Evolutionary conservation across 2,329 filamentous ascomycete species (phyloP).

Genomic region (Fusarium sp.): DNA sequence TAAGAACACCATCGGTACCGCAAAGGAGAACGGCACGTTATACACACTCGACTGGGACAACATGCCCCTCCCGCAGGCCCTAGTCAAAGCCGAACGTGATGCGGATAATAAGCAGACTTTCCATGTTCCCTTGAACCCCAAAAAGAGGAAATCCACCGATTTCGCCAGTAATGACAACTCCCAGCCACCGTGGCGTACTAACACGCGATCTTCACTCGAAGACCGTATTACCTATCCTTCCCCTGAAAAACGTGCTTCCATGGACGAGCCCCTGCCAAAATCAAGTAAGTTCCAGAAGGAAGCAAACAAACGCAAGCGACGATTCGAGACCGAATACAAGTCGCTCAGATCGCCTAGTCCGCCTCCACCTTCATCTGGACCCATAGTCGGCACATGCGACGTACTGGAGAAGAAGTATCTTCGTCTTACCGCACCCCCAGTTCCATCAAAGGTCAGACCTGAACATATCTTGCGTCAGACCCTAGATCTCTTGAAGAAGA

Average conservation of each 20-base stretch:
- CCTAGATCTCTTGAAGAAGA: slow-evolving; percentile 89
- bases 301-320: slow-evolving; percentile 88
- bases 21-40: slow-evolving; percentile 80
- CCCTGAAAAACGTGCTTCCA: slow-evolving; percentile 57
- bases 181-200: slow-evolving; percentile 82
- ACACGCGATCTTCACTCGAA: slow-evolving; percentile 70
- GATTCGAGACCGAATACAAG: slow-evolving; percentile 80
- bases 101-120: slow-evolving; percentile 58
- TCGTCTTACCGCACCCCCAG: slow-evolving; percentile 89
- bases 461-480: slow-evolving; percentile 84
- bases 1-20: slow-evolving; percentile 85
- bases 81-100: slow-evolving; percentile 80
- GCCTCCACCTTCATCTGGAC: slow-evolving; percentile 70
- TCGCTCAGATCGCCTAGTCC: slow-evolving; percentile 69
- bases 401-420: slow-evolving; percentile 93
- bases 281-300: slow-evolving; percentile 94
- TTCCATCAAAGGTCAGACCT: slow-evolving; percentile 89
- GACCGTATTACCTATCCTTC: slow-evolving; percentile 78
- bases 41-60: slow-evolving; percentile 84
- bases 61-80: slow-evolving; percentile 85
- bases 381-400: slow-evolving; percentile 88
- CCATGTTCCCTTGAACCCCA: slow-evolving; percentile 60
- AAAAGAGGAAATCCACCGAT: slow-evolving; percentile 87
- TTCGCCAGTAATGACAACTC: slow-evolving; percentile 66
- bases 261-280: slow-evolving; percentile 64